A percentile compares a stretch with the other conserved stretches of the same genome.
These are phyloP conservation scores for Quercus rubra DNA, from an alignment of 306 rosid genomes.

Conservation along the genomic window DNA sequence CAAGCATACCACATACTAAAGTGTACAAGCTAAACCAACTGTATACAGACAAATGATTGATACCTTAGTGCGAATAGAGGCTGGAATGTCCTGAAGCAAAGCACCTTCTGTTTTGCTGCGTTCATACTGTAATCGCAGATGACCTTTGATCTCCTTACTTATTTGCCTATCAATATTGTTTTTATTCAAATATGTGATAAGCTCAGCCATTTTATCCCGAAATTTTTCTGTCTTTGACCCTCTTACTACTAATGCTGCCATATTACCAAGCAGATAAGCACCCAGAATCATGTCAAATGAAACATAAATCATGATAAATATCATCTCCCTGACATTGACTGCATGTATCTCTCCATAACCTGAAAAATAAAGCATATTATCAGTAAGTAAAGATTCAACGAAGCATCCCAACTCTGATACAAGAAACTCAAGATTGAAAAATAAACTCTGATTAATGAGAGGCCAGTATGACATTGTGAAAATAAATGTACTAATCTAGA, in stretches of 20 bases:
- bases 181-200: conserved; percentile 43
- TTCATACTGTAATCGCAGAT: conserved; percentile 46
- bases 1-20: background rate
- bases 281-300: conserved; percentile 72
- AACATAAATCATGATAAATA: conserved; percentile 61
- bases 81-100: conserved; percentile 52
- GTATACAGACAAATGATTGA: background rate
- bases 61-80: conserved; percentile 57
- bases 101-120: conserved; percentile 40
- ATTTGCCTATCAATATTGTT: conserved; percentile 40
- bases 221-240: conserved; percentile 67
- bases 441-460: background rate
- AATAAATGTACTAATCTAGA: background rate
- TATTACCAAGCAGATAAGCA: conserved; percentile 65
- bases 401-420: background rate
- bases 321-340: conserved; percentile 68
- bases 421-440: background rate
- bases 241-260: conserved; percentile 58
- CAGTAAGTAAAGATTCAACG: background rate
- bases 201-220: conserved; percentile 56
- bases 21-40: background rate
- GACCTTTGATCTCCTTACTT: conserved; percentile 37
- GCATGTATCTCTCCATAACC: conserved; percentile 76
- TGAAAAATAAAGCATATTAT: conserved; percentile 5
- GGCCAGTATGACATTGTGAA: background rate